phyloP scores from a whole-genome alignment of 768 basidiomycete genomes.

The Hemileccinum rubropunctum region DNA sequence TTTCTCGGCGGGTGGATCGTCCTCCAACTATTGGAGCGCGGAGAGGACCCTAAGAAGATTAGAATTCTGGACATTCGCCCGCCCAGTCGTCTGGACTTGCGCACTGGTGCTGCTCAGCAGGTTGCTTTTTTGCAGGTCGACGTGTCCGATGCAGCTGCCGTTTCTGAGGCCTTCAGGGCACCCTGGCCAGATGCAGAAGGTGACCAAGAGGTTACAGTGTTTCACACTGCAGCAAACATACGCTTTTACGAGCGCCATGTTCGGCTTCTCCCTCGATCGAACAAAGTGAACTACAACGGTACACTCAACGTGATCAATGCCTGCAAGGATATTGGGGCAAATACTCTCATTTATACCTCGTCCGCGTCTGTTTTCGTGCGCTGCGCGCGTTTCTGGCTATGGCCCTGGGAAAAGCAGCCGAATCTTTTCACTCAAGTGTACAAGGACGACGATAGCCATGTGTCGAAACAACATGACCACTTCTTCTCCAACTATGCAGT shows the following conservation, averaged over 20 bases:
- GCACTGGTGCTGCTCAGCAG: conserved; percentile 46
- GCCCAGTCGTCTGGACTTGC: conserved; percentile 57
- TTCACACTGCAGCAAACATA: conserved; percentile 76
- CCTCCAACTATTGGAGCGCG: conserved; percentile 61
- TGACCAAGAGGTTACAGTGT: conserved; percentile 51
- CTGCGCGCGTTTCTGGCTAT: conserved; percentile 59
- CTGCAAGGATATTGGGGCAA: conserved; percentile 51
- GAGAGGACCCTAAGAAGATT: conserved; percentile 64
- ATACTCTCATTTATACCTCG: conserved; percentile 66
- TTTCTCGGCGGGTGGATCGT: conserved; percentile 81
- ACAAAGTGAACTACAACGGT: conserved; percentile 62
- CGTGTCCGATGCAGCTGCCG: conserved; percentile 49
- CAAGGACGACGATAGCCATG: conserved; percentile 53
- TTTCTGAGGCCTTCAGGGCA: conserved; percentile 58
- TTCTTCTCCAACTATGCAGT: conserved; percentile 80
- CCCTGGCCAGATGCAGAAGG: conserved; percentile 51
- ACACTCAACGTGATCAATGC: conserved; percentile 67
- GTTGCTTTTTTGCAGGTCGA: conserved; percentile 60
- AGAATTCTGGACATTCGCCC: conserved; percentile 65
- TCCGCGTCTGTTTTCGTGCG: conserved; percentile 64
- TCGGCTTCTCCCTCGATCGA: conserved; percentile 50
- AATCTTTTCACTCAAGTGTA: conserved; percentile 58
- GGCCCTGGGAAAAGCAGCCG: conserved; percentile 72
- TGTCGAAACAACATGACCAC: conserved; percentile 54
- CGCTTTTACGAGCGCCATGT: conserved; percentile 69